Conservation (phyloP, 2,329 filamentous ascomycete genomes). For the Neocucurbitaria cava region DNA sequence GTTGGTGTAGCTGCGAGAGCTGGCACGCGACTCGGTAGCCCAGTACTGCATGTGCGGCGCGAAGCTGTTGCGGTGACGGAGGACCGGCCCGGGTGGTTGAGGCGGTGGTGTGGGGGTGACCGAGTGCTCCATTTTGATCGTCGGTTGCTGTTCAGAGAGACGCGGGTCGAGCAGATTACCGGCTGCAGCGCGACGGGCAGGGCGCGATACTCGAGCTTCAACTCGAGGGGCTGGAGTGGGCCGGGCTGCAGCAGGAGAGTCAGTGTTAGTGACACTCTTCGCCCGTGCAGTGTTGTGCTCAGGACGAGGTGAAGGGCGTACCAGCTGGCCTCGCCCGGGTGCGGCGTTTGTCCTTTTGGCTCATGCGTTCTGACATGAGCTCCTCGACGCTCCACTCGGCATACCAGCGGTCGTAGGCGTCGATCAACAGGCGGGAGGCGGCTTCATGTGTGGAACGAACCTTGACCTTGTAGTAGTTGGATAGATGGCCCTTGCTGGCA, state of each 20-base stretch:
- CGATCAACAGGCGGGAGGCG: constrained; percentile 67
- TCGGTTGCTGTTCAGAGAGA: constrained; percentile 43
- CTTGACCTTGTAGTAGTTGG: constrained; percentile 81
- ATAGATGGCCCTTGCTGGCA: constrained; percentile 89
- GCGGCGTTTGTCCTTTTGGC: constrained; percentile 75
- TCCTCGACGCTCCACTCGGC: constrained; percentile 71
- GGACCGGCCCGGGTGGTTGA: constrained; percentile 30
- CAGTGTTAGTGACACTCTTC: constrained; percentile 26
- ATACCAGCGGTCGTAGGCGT: constrained; percentile 81
- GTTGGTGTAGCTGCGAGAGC: constrained; percentile 47
- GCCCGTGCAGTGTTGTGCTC: neutral
- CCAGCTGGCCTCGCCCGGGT: constrained; percentile 45
- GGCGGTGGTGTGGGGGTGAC: constrained; percentile 37
- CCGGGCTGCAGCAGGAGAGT: constrained; percentile 26
- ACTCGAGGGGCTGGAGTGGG: constrained; percentile 27
- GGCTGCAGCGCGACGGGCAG: constrained; percentile 31
- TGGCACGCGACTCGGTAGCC: constrained; percentile 43
- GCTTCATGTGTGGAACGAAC: constrained; percentile 72
- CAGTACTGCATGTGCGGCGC: constrained; percentile 49
- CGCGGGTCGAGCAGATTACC: constrained; percentile 45
- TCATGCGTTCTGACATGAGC: constrained; percentile 79
- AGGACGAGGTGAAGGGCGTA: constrained; percentile 25
- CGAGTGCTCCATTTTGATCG: constrained; percentile 45
- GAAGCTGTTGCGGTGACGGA: constrained; percentile 40
- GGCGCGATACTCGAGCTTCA: constrained; percentile 34